Evolutionary conservation across 345 rosid species (phyloP), one percentile per base, ranked within the genome.

Genomic region (Excoecaria agallocha): DNA sequence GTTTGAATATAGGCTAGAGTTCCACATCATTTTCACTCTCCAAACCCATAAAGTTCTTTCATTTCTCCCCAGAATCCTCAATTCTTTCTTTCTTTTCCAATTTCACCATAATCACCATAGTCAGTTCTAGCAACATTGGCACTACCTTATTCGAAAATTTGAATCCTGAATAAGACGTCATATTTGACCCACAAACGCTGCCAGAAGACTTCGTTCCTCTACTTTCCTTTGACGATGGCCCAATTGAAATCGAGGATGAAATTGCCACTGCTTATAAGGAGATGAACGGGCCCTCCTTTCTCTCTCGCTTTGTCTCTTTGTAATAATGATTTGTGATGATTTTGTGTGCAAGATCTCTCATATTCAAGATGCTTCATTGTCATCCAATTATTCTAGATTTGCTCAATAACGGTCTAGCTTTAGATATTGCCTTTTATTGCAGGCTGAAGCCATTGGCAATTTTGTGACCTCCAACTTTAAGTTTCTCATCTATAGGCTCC

Each of bases 191-290:
- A 0, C 90, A 97, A 0, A 58, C 80, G 30, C 88, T 83, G 3
- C 98, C 93, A 0, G 91, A 89, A 12, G 89, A 88, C 15, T 92
- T 69, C 87, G 75, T 74, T 49, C 70, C 88, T 0, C 85, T 90
- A 0, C 91, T 89, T 0, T 81, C 77, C 72, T 90, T 89, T 87
- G 98, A 94, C 77, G 97, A 94, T n/a, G 88, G 83, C 12, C 87
- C 84, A 4, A 71, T 78, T 41, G 96, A 92, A 77, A 78, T 86
- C 1, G 95, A 94, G 59, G 92, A 86, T 3, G 93, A 92, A 78
- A 87, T 87, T 59, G 90, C 91, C 65, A 79, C 86, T 8, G 97
- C 93, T 0, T 92, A 84, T 20, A 95, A 94, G 77, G 95, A 87
- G 80, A 80, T 90, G 0, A 89, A 91, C 56, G 98, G 97, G 4